Percentiles rank a stretch among this genome's conserved stretches.
These are phyloP conservation scores for Ailanthus altissimus DNA, from an alignment of 345 rosid genomes.

Conservation along the genomic window DNA sequence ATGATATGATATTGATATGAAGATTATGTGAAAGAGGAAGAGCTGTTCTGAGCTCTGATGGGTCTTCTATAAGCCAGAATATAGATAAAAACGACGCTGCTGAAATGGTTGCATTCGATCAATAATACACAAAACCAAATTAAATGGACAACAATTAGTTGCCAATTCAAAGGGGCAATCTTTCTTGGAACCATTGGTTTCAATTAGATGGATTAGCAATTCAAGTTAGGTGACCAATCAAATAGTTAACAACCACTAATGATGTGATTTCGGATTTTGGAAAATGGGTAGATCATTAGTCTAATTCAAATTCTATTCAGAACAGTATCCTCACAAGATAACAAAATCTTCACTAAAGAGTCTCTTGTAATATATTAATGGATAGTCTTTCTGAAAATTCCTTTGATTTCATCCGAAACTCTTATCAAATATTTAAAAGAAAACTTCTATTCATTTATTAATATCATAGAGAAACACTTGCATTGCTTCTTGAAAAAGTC, in stretches of 20 bases:
- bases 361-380: background rate
- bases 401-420: background rate
- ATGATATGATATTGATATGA: conserved; percentile 11
- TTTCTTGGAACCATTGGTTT: conserved; percentile 16
- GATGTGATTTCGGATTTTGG: conserved; percentile 37
- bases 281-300: conserved; percentile 36
- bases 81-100: conserved; percentile 13
- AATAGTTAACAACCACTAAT: conserved; percentile 38
- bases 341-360: background rate
- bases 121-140: conserved; percentile 10
- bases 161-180: conserved; percentile 16
- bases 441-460: background rate
- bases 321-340: conserved; percentile 10
- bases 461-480: background rate
- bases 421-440: background rate
- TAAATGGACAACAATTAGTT: conserved; percentile 16
- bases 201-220: conserved; percentile 14
- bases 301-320: conserved; percentile 22
- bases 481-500: background rate
- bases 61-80: background rate
- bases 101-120: conserved; percentile 14
- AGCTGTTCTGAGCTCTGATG: conserved; percentile 4
- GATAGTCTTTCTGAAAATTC: background rate
- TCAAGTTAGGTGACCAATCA: conserved; percentile 47
- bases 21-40: background rate